These are phyloP conservation scores for Eucalyptus victrix DNA, from an alignment of 345 rosid species.

Conservation along the genomic window DNA sequence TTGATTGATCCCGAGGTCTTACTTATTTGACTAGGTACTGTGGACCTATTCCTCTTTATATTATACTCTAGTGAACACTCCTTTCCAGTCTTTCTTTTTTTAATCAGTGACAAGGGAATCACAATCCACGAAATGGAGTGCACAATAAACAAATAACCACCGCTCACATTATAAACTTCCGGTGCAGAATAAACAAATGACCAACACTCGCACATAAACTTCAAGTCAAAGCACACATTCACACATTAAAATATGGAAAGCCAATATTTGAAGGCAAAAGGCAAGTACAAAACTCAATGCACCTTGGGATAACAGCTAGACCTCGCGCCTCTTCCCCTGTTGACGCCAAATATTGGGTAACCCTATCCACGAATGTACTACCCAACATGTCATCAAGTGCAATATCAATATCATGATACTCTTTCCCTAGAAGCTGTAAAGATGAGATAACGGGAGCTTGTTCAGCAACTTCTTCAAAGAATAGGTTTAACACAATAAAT, in stretches of 20 bases:
- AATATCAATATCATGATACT: slow-evolving; percentile 46
- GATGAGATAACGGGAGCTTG: background rate
- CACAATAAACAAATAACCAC: background rate
- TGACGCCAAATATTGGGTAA: slow-evolving; percentile 46
- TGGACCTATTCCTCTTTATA: no score
- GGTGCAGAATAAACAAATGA: background rate
- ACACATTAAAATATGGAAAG: no score
- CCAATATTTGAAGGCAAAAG: background rate
- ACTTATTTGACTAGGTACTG: no score
- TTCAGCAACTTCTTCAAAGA: background rate
- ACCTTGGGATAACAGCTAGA: slow-evolving; percentile 64
- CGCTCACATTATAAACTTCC: background rate
- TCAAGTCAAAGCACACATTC: no score
- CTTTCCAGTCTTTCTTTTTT: background rate
- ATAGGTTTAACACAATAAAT: background rate
- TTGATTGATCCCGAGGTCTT: no score
- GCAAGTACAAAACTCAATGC: background rate
- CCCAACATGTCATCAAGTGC: slow-evolving; percentile 82
- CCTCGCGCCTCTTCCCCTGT: slow-evolving; percentile 60
- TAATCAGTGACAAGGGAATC: background rate
- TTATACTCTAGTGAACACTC: no score
- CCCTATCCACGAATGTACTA: slow-evolving; percentile 66
- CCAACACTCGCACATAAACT: no score
- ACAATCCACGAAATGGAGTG: background rate
- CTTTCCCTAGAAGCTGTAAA: slow-evolving; percentile 73